A percentile compares a stretch with the other conserved stretches of the same genome.
Conservation (phyloP, 1,284 basidiomycete genomes). For the Boletellus deceptivus region DNA sequence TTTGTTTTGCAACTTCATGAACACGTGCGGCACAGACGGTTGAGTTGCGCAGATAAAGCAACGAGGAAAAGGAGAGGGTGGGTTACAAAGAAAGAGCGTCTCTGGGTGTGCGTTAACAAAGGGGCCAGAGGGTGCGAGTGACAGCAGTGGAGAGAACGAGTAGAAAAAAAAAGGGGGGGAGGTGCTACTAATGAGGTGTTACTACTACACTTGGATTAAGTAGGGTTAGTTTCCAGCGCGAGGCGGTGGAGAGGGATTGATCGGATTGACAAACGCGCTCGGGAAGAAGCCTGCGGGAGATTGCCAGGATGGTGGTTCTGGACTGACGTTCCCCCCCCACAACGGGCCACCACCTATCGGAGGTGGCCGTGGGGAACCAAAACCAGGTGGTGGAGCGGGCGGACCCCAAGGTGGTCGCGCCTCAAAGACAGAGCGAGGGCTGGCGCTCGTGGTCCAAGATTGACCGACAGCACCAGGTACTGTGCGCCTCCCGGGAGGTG, state of each 20-base stretch:
- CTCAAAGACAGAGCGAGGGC: constrained; percentile 38
- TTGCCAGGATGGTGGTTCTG: constrained; percentile 47
- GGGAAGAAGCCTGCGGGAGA: constrained; percentile 44
- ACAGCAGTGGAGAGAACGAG: not conserved
- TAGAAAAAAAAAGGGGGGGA: not conserved
- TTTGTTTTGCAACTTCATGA: not conserved
- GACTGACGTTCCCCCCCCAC: constrained; percentile 35
- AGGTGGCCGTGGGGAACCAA: constrained; percentile 38
- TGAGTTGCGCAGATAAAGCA: constrained; percentile 32
- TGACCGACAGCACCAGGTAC: constrained; percentile 43
- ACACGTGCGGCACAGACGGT: constrained; percentile 8
- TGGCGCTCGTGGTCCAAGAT: constrained; percentile 43
- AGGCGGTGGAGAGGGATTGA: constrained; percentile 51
- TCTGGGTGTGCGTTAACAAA: not conserved
- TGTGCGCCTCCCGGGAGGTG: constrained; percentile 44
- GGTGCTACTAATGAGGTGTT: constrained; percentile 12
- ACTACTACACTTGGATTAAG: constrained; percentile 22
- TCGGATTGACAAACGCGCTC: constrained; percentile 45
- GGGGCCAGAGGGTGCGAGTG: not conserved
- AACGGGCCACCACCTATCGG: constrained; percentile 35
- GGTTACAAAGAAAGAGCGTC: constrained; percentile 11
- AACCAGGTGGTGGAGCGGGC: constrained; percentile 36
- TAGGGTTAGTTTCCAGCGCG: constrained; percentile 47
- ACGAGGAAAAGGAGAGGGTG: not conserved
- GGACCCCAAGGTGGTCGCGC: constrained; percentile 47